Evolutionary conservation across 129 eudicot genomes (phyloP).

Genomic region (Lactuca sativa): DNA sequence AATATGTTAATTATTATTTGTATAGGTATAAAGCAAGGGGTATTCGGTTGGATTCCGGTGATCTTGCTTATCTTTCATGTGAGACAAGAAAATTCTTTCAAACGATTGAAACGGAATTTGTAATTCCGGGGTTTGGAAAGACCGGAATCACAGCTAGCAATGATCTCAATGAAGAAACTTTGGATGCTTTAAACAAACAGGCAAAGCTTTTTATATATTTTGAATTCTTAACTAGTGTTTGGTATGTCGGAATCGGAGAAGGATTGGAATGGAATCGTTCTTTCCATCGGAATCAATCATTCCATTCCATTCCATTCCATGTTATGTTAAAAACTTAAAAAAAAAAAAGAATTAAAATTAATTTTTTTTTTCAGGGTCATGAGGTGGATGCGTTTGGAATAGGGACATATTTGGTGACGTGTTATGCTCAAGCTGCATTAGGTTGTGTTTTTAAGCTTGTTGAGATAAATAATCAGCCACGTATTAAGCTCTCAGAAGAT

Average conservation of each 20-base stretch:
- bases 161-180: conserved; percentile 95
- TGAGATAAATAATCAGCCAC: conserved; percentile 92
- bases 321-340: neutral
- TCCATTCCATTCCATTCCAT: neutral
- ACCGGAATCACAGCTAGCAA: conserved; percentile 87
- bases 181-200: conserved; percentile 97
- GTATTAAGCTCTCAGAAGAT: conserved; percentile 96
- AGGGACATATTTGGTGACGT: conserved; percentile 94
- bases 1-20: neutral
- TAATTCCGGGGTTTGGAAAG: conserved; percentile 70
- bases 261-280: too few species aligned
- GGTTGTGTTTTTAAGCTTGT: conserved; percentile 99
- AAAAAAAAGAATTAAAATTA: neutral
- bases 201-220: conserved; percentile 24
- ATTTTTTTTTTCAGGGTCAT: conserved; percentile 63
- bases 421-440: conserved; percentile 97
- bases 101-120: conserved; percentile 76
- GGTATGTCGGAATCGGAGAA: too few species aligned
- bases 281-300: neutral
- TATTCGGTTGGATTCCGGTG: conserved; percentile 92
- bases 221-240: too few species aligned
- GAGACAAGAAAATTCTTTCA: conserved; percentile 81
- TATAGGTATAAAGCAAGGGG: conserved; percentile 92
- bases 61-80: conserved; percentile 91
- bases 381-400: conserved; percentile 95